phyloP scores from a whole-genome alignment of 768 basidiomycete genomes.

The Boletus tylopilopsis region DNA sequence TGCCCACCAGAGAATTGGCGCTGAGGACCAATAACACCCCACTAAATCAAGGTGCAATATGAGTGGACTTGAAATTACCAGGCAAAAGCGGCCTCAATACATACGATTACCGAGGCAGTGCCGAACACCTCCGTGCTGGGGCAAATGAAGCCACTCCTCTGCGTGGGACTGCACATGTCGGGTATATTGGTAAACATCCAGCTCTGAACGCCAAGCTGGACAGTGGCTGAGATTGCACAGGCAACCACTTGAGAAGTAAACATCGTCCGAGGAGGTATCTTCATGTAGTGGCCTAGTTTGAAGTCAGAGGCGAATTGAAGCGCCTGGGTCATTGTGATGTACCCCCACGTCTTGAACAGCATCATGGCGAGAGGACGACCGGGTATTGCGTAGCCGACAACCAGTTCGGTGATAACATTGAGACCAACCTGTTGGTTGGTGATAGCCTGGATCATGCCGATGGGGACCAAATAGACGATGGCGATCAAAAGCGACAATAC shows the following conservation, averaged over 20 bases:
- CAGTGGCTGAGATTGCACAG: conserved; percentile 57
- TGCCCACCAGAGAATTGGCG: conserved; percentile 69
- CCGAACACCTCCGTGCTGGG: conserved; percentile 43
- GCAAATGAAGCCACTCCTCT: conserved; percentile 27
- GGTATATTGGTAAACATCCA: conserved; percentile 50
- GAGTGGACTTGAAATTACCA: background rate
- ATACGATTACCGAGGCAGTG: conserved; percentile 49
- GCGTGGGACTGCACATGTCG: conserved; percentile 28
- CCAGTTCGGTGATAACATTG: conserved; percentile 69
- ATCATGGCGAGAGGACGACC: conserved; percentile 75
- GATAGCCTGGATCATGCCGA: conserved; percentile 73
- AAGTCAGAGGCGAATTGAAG: conserved; percentile 71
- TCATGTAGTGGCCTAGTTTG: conserved; percentile 75
- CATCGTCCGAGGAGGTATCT: conserved; percentile 64
- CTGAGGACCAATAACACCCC: conserved; percentile 82
- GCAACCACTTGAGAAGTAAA: conserved; percentile 69
- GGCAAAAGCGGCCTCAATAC: conserved; percentile 17
- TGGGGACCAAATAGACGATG: conserved; percentile 69
- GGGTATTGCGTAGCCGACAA: conserved; percentile 54
- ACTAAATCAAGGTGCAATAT: conserved; percentile 23
- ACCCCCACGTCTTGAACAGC: conserved; percentile 74
- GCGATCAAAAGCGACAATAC: conserved; percentile 41
- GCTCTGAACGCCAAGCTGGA: conserved; percentile 60
- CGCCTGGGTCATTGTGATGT: conserved; percentile 62
- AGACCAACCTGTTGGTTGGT: conserved; percentile 75